Base-by-base conservation (phyloP, 2,329 filamentous ascomycete species). In the Fusarium burgessii region DNA sequence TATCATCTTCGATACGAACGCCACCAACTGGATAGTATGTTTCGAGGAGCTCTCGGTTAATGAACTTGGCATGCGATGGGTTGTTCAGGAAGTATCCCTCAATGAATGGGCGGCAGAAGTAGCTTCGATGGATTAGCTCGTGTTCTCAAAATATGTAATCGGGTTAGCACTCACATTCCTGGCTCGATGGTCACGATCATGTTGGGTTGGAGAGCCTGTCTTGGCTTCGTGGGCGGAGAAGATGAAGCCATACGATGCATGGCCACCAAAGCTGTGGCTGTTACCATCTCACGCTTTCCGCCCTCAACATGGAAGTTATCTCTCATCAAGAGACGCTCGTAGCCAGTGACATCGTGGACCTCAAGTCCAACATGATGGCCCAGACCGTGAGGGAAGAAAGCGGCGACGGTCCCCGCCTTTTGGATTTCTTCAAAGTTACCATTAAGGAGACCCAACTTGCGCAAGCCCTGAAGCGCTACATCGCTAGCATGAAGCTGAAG, bases 1-100 rank as follows among this genome's bases (percentile, higher is more conserved):
- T 87, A 79, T 95, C 93, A 77, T 98, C 94, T 82, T 99, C 96
- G 67, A 98, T 97, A 49, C 96, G 88, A 29, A 97, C 94, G 36
- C 96, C 96, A 18, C 95, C 96, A 2, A 98, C 91, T 29, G 82
- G 83, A 84, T 93, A 95, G 79, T 92, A 95, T 68, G 83, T 84
- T 66, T 90, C 89, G 51, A 96, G 81, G 8, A 91, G 86, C 8
- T 85, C 83, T 71, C 83, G 82, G 80, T 95, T 87, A 76, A 96
- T 91, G 74, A 88, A 92, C 63, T 85, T 84, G 41, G 85, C 83
- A 77, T 92, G 89, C 60, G 84, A 82, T 4, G 85, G 82, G 63
- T 88, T 85, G 55, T 86, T 84, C 74, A 92, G 84, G 77, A 93
- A 88, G 77, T 90, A 91, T 23, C 88, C 88, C 81, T 93, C 88